Evolutionary conservation across 176 grass and related monocot genomes (phyloP), one percentile per base, ranked within the genome.

Genomic region (Saccharum officinarum): DNA sequence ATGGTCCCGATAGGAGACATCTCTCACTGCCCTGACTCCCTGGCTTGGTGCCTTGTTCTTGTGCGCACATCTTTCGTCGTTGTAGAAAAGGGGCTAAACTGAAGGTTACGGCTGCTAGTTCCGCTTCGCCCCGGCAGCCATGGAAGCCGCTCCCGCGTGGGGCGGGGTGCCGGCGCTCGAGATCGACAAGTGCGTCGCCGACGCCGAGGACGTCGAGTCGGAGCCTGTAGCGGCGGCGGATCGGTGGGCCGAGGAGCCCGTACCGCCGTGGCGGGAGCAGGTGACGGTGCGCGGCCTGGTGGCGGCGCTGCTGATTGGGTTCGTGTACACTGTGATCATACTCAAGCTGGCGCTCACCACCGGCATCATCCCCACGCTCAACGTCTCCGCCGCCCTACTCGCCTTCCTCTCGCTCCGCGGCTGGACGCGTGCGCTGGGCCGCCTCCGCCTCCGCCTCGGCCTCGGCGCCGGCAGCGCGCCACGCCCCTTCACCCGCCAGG

Each of bases 271-370:
- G 94, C 81, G 68, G 1, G 80, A 86, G 65, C 91, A 97, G 75
- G 87, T 97, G 31, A 97, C 94, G 64, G 20, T 47, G 20, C 85
- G 94, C 14, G 92, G 94, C 57, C 41, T 97, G 4, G 87, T 92
- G 20, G 92, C 92, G 14, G 91, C 91, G 62, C 64, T 90, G 40
- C 76, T 75, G 39, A 92, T 97, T 14, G 94, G 94, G 54, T 70
- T 90, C 39, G 89, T 97, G 75, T 90, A 90, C 91, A 97, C 89
- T 49, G 94, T 97, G 62, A 97, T 94, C 72, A 77, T 92, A 36
- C 87, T 97, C 84, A 97, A 97, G 83, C 78, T 97, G 46, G 91
- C 89, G 65, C 92, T 97, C 38, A 94, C 92, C 38, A 94, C 91
- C 12, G 94, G 94, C 3, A 88, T 94, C 40, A 75, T 97, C 5